Evolutionary conservation across 257 asterid species (phyloP), one percentile per base, ranked within the genome.

Genomic region (Ocimum tenuiflorum): DNA sequence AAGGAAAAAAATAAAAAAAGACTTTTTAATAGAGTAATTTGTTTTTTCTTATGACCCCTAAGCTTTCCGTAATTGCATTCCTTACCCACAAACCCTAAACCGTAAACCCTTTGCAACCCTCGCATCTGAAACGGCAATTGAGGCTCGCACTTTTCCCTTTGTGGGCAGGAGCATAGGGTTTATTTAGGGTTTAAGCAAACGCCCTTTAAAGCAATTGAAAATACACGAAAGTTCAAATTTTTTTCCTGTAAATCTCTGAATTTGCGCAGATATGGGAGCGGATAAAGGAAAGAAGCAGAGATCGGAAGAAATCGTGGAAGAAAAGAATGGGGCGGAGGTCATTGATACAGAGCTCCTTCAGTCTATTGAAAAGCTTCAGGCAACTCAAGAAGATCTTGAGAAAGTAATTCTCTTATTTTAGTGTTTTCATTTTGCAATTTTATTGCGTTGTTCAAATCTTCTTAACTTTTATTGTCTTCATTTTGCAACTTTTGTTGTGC

Each of bases 331-430:
- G 9, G 35, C 55, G 15, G 81, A 76, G 19, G 74, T 43, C 36
- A 60, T 76, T 73, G 95, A 87, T 38, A 77, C 59, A 19, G 88
- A 83, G 56, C 88, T 87, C 64, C 78, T 85, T 62, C 62, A 68
- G 24, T 83, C 96, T 29, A 77, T 88, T 33, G 92, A 88, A 67
- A 88, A 82, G 82, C 85, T 90, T 71, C 97, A 87, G 75, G 88
- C 82, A 76, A 78, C 88, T 79, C 95, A 90, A 73, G 97, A 88
- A 24, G 97, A 90, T 65, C 96, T 90, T 22, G 97, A 90, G 42
- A 88, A 82, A 33, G 97, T 88, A 75, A 51, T 54, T 49, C 43
- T 43, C 55, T 68, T 53, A 7, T 58, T 9, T 60, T 11, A 0
- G 17, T 42, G 12, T 50, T 47, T 57, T 23, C 36, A 5, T 18